These are phyloP conservation scores for Hymenotorrendiella dingleyae DNA, from an alignment of 2,329 filamentous ascomycete genomes.

Conservation along the genomic window DNA sequence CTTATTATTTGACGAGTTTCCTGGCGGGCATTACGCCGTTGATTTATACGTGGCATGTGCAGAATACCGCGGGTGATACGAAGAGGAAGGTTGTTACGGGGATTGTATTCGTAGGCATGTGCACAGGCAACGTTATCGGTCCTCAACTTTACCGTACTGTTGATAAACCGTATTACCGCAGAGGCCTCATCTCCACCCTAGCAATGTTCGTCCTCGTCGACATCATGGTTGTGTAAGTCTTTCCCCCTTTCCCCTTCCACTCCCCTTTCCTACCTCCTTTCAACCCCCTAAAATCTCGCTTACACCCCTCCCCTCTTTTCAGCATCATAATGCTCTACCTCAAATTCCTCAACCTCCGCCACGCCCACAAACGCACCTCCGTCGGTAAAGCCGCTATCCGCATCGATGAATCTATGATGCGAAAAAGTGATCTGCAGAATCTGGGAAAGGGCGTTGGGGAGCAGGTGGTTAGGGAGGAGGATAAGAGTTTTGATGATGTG, in stretches of 20 bases:
- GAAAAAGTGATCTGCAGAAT: slow-evolving; percentile 5
- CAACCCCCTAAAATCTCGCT: too few species aligned
- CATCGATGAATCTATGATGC: slow-evolving; percentile 53
- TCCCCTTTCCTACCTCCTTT: too few species aligned
- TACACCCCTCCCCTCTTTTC: too few species aligned
- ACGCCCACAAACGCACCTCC: slow-evolving; percentile 47
- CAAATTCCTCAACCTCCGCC: slow-evolving; percentile 45
- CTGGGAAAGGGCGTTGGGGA: slow-evolving; percentile 3
- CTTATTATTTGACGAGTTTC: slow-evolving; percentile 45
- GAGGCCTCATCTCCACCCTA: slow-evolving; percentile 6
- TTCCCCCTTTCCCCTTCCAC: too few species aligned
- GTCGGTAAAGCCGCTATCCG: slow-evolving; percentile 54
- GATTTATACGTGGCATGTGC: slow-evolving; percentile 55
- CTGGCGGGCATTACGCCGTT: slow-evolving; percentile 55
- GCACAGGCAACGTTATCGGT: slow-evolving; percentile 59
- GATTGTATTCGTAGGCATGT: slow-evolving; percentile 59
- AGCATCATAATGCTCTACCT: slow-evolving; percentile 40
- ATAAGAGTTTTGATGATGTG: slow-evolving; percentile 49
- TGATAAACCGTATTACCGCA: slow-evolving; percentile 49
- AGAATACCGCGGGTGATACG: slow-evolving; percentile 62
- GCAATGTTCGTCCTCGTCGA: slow-evolving; percentile 10
- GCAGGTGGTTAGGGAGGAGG: slow-evolving; percentile 25
- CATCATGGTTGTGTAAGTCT: slow-evolving; percentile 38
- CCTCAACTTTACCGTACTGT: slow-evolving; percentile 57
- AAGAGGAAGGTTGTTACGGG: slow-evolving; percentile 63